A percentile compares a stretch with the other conserved stretches of the same genome.
phyloP scores from a whole-genome alignment of 441 rosid species.

The Adansonia grandidieri region DNA sequence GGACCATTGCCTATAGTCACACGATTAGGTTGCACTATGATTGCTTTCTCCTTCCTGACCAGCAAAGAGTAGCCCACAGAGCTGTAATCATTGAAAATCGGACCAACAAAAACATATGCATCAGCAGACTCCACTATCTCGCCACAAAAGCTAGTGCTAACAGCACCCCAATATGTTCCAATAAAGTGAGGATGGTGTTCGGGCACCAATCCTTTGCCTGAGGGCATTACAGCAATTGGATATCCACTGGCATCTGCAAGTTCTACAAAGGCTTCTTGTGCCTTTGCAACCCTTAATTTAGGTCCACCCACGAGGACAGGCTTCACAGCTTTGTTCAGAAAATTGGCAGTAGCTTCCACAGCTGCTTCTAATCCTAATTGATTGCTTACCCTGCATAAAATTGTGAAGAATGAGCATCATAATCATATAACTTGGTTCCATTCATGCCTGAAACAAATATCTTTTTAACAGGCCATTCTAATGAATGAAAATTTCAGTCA shows the following conservation, averaged over 20 bases:
- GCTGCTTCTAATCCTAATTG: slow-evolving; percentile 68
- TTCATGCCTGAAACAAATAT: neutral
- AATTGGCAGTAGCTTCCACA: slow-evolving; percentile 62
- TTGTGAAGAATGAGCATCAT: neutral
- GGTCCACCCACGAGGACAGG: slow-evolving; percentile 75
- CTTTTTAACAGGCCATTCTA: neutral
- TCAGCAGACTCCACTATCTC: slow-evolving; percentile 83
- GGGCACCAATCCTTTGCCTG: slow-evolving; percentile 67
- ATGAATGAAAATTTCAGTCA: neutral
- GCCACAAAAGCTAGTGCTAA: slow-evolving; percentile 65
- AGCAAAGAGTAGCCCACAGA: slow-evolving; percentile 80
- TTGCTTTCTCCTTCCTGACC: slow-evolving; percentile 65
- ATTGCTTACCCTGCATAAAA: slow-evolving; percentile 57
- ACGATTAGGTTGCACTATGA: slow-evolving; percentile 64
- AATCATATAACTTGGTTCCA: neutral
- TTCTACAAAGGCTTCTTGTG: slow-evolving; percentile 52
- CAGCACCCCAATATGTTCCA: slow-evolving; percentile 83
- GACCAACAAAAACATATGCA: slow-evolving; percentile 70
- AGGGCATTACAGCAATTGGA: slow-evolving; percentile 69
- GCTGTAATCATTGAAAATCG: slow-evolving; percentile 79
- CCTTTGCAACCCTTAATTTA: slow-evolving; percentile 60
- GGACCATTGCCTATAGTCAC: slow-evolving; percentile 75
- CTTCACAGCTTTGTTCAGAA: slow-evolving; percentile 74
- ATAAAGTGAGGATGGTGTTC: slow-evolving; percentile 64
- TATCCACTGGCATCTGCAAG: slow-evolving; percentile 66